Evolutionary conservation across 345 rosid species (phyloP), one percentile per base, ranked within the genome.

Genomic region (Diplotaxis tenuifolia): DNA sequence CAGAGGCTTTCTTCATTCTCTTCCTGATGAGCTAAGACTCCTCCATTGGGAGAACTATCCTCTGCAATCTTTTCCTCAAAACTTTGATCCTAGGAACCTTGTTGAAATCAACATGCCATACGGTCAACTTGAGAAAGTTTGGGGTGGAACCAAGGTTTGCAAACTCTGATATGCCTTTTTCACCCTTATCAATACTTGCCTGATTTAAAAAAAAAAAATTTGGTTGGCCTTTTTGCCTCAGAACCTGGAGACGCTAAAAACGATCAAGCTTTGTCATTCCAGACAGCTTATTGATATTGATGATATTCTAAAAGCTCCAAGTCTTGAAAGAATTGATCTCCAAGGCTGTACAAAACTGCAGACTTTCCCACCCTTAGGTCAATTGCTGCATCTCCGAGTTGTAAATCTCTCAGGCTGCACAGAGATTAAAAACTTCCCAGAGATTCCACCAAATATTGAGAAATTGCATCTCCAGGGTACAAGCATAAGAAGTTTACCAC

Each of bases 11-110:
- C 19, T 65, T 0, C 6, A 4, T 4, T 73, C 49, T 19, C 45
- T 65, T 11, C 77, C 77, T 38, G 1, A 2, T 14, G 58, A 56
- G 34, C 49, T 73, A 25, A 73, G 71, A 3, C 71, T 73, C 22
- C 64, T 73, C 1, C 77, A 73, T 4, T 82, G 80, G 77, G 77
- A 73, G 0, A 14, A 65, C 54, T 73, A 73, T 45, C 71, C 77
- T 40, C 23, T 73, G 23, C 7, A 28, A 42, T 20, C 4, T 21
- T 4, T 73, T 20, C 71, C 71, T 11, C 50, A 21, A 20, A 7
- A 52, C 0, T 76, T 73, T 34, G 19, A 49, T 9, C 49, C 49
- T 32, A 29, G 11, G 65, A 10, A 49, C 7, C 79, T 82, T 22
- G 57, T 76, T 42, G 75, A 45, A 7, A 73, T 79, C 62, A 11